phyloP scores from a whole-genome alignment of 768 basidiomycete species.

The Leccinum sublutescens region DNA sequence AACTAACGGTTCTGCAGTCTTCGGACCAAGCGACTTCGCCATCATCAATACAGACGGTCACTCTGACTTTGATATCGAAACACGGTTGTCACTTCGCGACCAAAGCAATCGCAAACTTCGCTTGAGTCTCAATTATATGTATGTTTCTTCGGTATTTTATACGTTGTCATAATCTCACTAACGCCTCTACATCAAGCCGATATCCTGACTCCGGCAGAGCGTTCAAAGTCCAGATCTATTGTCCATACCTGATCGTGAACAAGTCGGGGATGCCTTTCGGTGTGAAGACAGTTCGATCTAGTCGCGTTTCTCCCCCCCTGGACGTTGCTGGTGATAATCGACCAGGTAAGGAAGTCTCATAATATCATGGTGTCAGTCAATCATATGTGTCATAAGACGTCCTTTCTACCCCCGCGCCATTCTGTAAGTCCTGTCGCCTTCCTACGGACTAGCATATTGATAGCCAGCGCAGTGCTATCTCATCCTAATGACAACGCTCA shows the following conservation, averaged over 20 bases:
- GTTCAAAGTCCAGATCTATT: constrained; percentile 93
- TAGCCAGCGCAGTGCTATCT: constrained; percentile 65
- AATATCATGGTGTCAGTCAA: constrained; percentile 15
- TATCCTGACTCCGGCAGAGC: constrained; percentile 92
- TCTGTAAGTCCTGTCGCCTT: constrained; percentile 54
- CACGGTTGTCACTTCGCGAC: constrained; percentile 69
- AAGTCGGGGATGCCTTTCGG: constrained; percentile 87
- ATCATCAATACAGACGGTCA: constrained; percentile 95
- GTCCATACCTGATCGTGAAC: constrained; percentile 87
- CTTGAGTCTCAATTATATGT: constrained; percentile 89
- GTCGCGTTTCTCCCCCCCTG: constrained; percentile 60
- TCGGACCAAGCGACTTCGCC: constrained; percentile 93
- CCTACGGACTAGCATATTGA: constrained; percentile 7
- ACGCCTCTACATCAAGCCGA: constrained; percentile 40
- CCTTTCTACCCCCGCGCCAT: constrained; percentile 62
- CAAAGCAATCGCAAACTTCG: constrained; percentile 71
- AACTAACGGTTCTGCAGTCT: constrained; percentile 46
- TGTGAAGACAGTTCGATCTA: constrained; percentile 61
- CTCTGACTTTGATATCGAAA: constrained; percentile 85
- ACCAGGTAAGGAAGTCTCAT: constrained; percentile 42
- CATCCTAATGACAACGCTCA: constrained; percentile 78
- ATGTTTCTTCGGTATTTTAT: constrained; percentile 29
- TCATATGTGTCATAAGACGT: constrained; percentile 35
- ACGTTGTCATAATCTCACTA: constrained; percentile 7
- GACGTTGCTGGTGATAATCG: constrained; percentile 83